Conservation (phyloP, 129 eudicot species). For the Sambucus nigra region DNA sequence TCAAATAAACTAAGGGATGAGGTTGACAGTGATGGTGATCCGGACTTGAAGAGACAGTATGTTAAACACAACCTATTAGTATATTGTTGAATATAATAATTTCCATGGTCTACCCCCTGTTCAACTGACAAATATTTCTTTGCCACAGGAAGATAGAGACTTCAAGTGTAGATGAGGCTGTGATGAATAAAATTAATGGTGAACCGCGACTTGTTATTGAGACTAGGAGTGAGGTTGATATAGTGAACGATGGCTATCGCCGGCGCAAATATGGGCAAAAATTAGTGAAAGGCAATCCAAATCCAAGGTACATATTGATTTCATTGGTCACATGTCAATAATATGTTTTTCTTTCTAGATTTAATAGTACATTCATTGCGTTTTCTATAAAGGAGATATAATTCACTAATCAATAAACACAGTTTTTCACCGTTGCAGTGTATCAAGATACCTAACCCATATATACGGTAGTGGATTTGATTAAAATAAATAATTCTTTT, state of each 20-base stretch:
- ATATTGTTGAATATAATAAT: neutral
- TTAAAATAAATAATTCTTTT: too few relatives aligned
- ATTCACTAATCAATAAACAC: too few relatives aligned
- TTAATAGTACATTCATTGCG: too few relatives aligned
- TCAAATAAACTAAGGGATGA: conserved; percentile 28
- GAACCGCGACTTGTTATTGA: conserved; percentile 65
- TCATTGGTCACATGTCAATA: neutral
- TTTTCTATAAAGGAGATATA: too few relatives aligned
- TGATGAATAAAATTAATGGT: conserved; percentile 35
- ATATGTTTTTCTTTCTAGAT: too few relatives aligned
- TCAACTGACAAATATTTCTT: neutral
- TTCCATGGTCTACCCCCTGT: conserved; percentile 1
- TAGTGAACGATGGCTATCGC: conserved; percentile 86
- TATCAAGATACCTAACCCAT: too few relatives aligned
- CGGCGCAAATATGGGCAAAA: too few relatives aligned
- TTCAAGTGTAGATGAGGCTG: conserved; percentile 21
- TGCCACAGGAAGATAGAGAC: conserved; percentile 54
- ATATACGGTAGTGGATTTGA: too few relatives aligned
- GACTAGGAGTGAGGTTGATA: conserved; percentile 72
- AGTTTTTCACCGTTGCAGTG: too few relatives aligned
- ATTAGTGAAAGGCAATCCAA: conserved; percentile 78
- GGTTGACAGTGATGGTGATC: conserved; percentile 26
- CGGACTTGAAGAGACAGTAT: conserved; percentile 66
- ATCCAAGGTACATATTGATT: conserved; percentile 54
- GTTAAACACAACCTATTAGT: conserved; percentile 16